These are phyloP conservation scores for Clonostachys solani DNA, from an alignment of 2,329 filamentous ascomycete species.

Conservation along the genomic window DNA sequence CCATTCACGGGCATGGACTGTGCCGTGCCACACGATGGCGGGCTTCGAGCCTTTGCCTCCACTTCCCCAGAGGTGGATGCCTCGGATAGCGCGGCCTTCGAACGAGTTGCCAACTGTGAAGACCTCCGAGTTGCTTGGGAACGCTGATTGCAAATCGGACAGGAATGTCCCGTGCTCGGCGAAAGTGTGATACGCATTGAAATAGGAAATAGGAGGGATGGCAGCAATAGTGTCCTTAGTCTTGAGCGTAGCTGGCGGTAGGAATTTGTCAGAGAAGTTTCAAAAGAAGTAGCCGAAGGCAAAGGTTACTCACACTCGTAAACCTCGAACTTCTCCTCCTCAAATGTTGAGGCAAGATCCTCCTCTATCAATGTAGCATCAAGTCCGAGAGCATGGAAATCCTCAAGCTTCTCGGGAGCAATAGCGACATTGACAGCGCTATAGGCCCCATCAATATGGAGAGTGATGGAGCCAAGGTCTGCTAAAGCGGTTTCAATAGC, in stretches of 20 bases:
- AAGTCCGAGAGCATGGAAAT: conserved; percentile 13
- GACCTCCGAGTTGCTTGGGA: conserved; percentile 40
- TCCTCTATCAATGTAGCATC: conserved; percentile 11
- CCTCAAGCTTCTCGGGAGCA: conserved; percentile 11
- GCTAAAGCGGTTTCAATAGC: conserved; percentile 8
- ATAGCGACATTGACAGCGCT: conserved; percentile 15
- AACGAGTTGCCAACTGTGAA: conserved; percentile 42
- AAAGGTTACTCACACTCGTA: conserved; percentile 5
- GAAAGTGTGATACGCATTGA: conserved; percentile 48
- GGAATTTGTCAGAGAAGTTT: conserved; percentile 7
- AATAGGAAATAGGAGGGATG: conserved; percentile 15
- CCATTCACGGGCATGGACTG: conserved; percentile 58
- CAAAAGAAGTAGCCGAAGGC: neutral
- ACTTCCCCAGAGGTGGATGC: conserved; percentile 51
- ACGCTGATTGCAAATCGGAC: conserved; percentile 31
- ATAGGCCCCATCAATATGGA: conserved; percentile 15
- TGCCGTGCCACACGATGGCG: conserved; percentile 52
- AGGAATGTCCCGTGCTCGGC: conserved; percentile 45
- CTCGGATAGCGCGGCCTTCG: conserved; percentile 52
- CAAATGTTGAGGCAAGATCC: conserved; percentile 14
- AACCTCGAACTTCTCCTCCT: conserved; percentile 10
- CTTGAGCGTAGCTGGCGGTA: conserved; percentile 1
- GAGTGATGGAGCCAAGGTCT: conserved; percentile 11
- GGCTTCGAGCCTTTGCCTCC: conserved; percentile 38
- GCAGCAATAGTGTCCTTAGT: conserved; percentile 1